phyloP scores from a whole-genome alignment of 805 yeast species.

The Metschnikowia koreensis region DNA sequence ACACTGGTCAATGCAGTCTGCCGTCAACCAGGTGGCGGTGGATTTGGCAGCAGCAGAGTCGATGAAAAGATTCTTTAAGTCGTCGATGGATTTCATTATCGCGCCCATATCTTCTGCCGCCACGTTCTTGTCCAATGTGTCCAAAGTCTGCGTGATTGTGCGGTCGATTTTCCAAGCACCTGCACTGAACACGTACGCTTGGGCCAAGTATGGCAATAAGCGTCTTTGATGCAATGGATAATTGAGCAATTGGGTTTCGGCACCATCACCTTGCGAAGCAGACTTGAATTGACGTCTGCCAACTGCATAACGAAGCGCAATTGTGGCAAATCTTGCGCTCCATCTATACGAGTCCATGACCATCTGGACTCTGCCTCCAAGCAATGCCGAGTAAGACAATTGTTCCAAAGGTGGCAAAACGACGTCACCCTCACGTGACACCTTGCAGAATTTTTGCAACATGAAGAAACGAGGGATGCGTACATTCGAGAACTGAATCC shows the following conservation, averaged over 20 bases:
- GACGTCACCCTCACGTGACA: constrained; percentile 19
- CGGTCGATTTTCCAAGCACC: constrained; percentile 20
- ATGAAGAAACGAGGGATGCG: constrained; percentile 22
- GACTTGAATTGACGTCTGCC: constrained; percentile 23
- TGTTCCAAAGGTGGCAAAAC: constrained; percentile 21
- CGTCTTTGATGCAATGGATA: constrained; percentile 23
- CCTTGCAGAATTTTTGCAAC: constrained; percentile 22
- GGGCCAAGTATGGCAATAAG: constrained; percentile 22
- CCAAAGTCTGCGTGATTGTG: constrained; percentile 13
- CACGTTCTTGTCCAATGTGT: constrained; percentile 18
- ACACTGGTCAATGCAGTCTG: constrained; percentile 23
- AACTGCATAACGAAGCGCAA: constrained; percentile 22
- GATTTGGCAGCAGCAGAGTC: constrained; percentile 22
- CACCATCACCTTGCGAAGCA: constrained; percentile 20
- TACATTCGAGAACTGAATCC: constrained; percentile 23
- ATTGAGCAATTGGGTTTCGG: constrained; percentile 24
- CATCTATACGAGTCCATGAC: constrained; percentile 23
- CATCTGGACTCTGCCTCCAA: constrained; percentile 22
- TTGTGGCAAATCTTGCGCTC: constrained; percentile 19
- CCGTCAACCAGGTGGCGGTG: constrained; percentile 23
- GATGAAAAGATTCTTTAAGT: constrained; percentile 19
- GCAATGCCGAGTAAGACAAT: constrained; percentile 21
- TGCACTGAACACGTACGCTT: constrained; percentile 19
- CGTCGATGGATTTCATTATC: constrained; percentile 14
- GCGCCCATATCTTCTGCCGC: constrained; percentile 15